phyloP scores from a whole-genome alignment of 345 rosid species.

The Moringa oleifera region DNA sequence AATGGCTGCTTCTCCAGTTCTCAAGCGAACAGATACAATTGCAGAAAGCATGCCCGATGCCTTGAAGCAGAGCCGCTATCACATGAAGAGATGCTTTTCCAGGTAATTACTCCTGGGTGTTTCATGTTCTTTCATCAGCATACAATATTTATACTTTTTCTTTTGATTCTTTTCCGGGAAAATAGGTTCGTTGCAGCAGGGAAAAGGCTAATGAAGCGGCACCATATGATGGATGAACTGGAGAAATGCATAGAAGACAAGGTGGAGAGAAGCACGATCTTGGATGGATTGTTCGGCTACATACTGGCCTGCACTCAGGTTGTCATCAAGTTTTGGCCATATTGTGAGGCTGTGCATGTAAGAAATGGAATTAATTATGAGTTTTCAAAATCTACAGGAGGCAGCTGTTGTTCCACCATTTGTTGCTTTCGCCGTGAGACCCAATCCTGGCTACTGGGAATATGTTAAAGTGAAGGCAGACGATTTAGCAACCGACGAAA shows the following conservation, averaged over 20 bases:
- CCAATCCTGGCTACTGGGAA: conserved; percentile 88
- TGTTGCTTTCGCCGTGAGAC: conserved; percentile 79
- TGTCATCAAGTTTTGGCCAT: not conserved
- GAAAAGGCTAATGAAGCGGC: conserved; percentile 60
- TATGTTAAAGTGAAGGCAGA: conserved; percentile 67
- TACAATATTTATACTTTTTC: not conserved
- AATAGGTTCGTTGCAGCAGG: conserved; percentile 53
- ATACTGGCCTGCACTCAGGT: conserved; percentile 67
- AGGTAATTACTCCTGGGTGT: conserved; percentile 29
- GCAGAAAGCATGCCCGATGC: conserved; percentile 91
- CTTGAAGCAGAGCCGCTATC: conserved; percentile 60
- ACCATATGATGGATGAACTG: conserved; percentile 56
- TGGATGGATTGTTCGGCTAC: conserved; percentile 78
- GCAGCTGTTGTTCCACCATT: conserved; percentile 80
- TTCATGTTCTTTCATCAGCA: not conserved
- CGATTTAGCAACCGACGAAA: conserved; percentile 52
- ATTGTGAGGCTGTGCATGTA: not conserved
- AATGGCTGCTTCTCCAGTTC: conserved; percentile 35
- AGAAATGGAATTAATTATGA: not conserved
- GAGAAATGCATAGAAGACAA: conserved; percentile 57
- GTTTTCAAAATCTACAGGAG: conserved; percentile 43
- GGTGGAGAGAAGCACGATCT: conserved; percentile 49
- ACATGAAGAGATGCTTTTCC: conserved; percentile 76
- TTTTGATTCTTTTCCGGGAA: not conserved
- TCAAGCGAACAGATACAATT: conserved; percentile 59